Base-by-base conservation (phyloP, 306 rosid species). In the Malus asiatica region DNA sequence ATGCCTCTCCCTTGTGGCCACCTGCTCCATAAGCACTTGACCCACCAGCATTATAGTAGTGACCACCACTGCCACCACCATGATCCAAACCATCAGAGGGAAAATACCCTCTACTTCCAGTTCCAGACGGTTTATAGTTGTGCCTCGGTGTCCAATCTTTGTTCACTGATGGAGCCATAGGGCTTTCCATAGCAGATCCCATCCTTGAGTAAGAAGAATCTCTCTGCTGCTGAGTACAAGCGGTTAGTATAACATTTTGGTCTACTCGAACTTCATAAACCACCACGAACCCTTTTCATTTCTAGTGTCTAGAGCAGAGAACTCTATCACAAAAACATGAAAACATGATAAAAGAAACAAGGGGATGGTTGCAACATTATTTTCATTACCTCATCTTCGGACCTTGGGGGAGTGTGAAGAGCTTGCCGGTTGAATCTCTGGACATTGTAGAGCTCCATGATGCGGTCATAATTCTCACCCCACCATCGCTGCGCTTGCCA, bases 401-500 rank as follows among this genome's bases (percentile, higher is more conserved):
- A 78, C 74, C 93, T 86, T 4, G 90, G 55, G 19, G 96, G 92
- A 86, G 92, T 87, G 83, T 84, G 87, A 23, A 92, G 86, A 84
- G 90, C 90, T 85, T 89, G 96, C 40, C 72, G 83, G 38, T 90
- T 92, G 85, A 90, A 92, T 76, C 90, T 87, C 87, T 85, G 96
- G 22, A 92, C 97, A 42, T 96, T 92, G 77, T 92, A 92, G 35
- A 92, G 98, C 81, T 96, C 99, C 91, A 86, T 88, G 79, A 96
- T 88, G 32, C 97, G 82, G 77, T 95, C 99, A 62, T 87, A 92
- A 71, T 95, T 92, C 88, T 92, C 96, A 5, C 96, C 96, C 98
- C 99, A 95, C 99, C 99, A 96, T 66, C 83, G 85, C 76, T 90
- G 97, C 78, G 98, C 98, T 87, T 89, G 87, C 92, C 91, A 86